A percentile compares a stretch with the other conserved stretches of the same genome.
phyloP scores from a whole-genome alignment of 768 basidiomycete species.

The Leccinellum albellum region DNA sequence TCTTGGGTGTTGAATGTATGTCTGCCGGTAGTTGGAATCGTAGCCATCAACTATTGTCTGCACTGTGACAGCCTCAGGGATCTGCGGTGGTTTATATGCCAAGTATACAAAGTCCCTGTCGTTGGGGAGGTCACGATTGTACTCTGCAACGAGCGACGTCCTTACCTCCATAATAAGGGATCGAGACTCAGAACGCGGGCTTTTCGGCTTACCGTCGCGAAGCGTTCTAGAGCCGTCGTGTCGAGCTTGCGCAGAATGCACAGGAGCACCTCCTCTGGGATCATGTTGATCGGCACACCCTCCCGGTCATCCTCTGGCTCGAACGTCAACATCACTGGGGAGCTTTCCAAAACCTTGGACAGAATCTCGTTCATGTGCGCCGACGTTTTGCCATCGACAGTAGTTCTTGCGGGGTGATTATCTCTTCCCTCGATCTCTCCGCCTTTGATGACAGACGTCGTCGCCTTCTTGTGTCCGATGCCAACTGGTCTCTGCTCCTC shows the following conservation, averaged over 20 bases:
- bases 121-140: constrained; percentile 5
- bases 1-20: constrained; percentile 82
- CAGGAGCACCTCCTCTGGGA: constrained; percentile 79
- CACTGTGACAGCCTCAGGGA: constrained; percentile 50
- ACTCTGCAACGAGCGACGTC: neutral
- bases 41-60: constrained; percentile 49
- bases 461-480: constrained; percentile 67
- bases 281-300: constrained; percentile 47
- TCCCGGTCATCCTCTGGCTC: constrained; percentile 65
- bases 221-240: constrained; percentile 67
- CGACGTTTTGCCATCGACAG: constrained; percentile 33
- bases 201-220: constrained; percentile 69
- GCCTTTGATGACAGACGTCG: constrained; percentile 74
- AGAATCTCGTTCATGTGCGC: constrained; percentile 37
- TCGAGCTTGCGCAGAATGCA: constrained; percentile 65
- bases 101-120: constrained; percentile 57
- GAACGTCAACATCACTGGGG: constrained; percentile 52
- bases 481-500: constrained; percentile 40
- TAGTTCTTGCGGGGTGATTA: constrained; percentile 63
- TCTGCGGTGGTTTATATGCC: constrained; percentile 75
- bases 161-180: constrained; percentile 71
- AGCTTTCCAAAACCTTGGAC: constrained; percentile 44
- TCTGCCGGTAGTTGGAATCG: constrained; percentile 63
- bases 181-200: constrained; percentile 72
- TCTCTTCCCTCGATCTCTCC: constrained; percentile 62